These are phyloP conservation scores for Nectriaceae sp. DNA, from an alignment of 2,329 filamentous ascomycete genomes.

Conservation along the genomic window DNA sequence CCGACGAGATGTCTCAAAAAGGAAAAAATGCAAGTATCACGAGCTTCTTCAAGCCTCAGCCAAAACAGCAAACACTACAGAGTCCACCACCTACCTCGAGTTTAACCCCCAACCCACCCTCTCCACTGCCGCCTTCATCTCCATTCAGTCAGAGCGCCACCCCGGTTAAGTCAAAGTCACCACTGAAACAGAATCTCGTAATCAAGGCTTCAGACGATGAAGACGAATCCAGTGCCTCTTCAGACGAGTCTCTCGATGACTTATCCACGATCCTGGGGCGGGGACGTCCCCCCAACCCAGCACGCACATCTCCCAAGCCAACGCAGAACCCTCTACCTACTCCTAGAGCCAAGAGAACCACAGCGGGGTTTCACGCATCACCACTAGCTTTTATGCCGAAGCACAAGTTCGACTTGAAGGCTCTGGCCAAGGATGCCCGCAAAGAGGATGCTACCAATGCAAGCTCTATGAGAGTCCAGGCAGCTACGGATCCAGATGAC, in stretches of 20 bases:
- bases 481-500: conserved; percentile 28
- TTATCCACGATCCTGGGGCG: conserved; percentile 40
- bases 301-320: conserved; percentile 12
- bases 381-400: conserved; percentile 53
- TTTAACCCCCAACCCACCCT: conserved; percentile 13
- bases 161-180: conserved; percentile 21
- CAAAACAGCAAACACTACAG: conserved; percentile 15
- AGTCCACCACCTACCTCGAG: conserved; percentile 10
- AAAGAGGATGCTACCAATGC: conserved; percentile 61
- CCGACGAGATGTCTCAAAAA: conserved; percentile 23
- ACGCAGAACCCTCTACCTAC: conserved; percentile 36
- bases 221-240: conserved; percentile 54
- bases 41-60: conserved; percentile 41
- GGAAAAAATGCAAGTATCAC: conserved; percentile 36
- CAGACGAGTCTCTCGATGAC: conserved; percentile 60
- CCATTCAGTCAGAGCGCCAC: conserved; percentile 27
- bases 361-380: conserved; percentile 43
- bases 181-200: conserved; percentile 49
- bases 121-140: conserved; percentile 25
- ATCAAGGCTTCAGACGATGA: conserved; percentile 75
- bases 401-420: conserved; percentile 65
- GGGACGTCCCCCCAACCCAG: conserved; percentile 23
- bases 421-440: conserved; percentile 60
- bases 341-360: conserved; percentile 50
- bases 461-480: conserved; percentile 48